Base-by-base conservation (phyloP, 371 early-diverging fungal genomes). In the Actinomucor elegans region DNA sequence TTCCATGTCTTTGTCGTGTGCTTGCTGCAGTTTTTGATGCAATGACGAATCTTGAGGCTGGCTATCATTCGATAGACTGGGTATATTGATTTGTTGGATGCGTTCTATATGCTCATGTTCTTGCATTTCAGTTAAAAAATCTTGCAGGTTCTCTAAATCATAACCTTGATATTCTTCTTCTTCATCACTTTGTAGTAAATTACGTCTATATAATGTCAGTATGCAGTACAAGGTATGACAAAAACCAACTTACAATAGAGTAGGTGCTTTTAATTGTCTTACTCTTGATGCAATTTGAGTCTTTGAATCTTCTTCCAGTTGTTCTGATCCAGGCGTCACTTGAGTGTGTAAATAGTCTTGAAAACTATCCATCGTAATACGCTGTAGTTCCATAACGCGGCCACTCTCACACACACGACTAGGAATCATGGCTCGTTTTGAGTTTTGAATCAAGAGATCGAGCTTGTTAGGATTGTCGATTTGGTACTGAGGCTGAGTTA, bases 1-100 rank as follows among this genome's bases (percentile, higher is more conserved):
- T 28, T 43, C 18, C 0, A 55, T 55, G 26, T 45, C 29, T 20
- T 60, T 60, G 14, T 49, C 40, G 27, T 60, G 40, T 0, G 61
- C 61, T 36, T 32, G 28, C 9, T 38, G 31, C 5, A 60, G 27
- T 8, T 37, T 60, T 23, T 32, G 17, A 32, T 31, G 36, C 23
- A 51, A 31, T 2, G 28, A 37, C 26, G 2, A 29, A 43, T 49
- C 28, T 18, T 5, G 23, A 8, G 51, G 33, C 26, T 32, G 11
- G n/a, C 50, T 21, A n/a, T 36, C 15, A 24, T 24, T 23, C 12
- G 12, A 21, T 10, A 37, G 34, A 23, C 51, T 44, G 37, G 44
- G 44, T 51, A 38, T 46, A 24, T 32, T 23, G 11, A 46, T 18
- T 15, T 51, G 38, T 14, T 26, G 18, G 14, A 15, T 23, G n/a